Conservation (phyloP, 148 eudicot species). For the Chenopodium berlandieri region DNA sequence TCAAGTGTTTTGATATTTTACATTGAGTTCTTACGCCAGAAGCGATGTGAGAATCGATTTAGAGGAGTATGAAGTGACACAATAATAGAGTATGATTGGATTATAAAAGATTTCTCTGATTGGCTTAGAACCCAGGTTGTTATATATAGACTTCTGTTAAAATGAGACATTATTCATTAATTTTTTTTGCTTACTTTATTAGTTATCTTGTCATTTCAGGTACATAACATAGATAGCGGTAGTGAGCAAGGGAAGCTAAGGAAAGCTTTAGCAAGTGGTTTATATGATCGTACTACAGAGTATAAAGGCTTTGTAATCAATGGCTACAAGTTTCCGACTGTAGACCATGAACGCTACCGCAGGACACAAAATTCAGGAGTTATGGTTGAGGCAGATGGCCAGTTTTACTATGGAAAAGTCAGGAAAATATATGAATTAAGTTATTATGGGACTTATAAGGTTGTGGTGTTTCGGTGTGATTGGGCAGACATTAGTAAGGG, state of each 20-base stretch:
- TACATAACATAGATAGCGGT: not conserved
- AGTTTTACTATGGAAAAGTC: slow-evolving; percentile 16
- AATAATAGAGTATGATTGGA: too few species aligned
- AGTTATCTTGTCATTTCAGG: not conserved
- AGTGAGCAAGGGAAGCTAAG: not conserved
- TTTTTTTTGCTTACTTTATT: not conserved
- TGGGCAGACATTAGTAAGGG: slow-evolving; percentile 16
- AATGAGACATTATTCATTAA: too few species aligned
- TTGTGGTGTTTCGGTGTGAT: slow-evolving; percentile 13
- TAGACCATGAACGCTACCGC: not conserved
- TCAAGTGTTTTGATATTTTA: too few species aligned
- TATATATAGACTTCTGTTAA: too few species aligned
- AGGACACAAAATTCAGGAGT: slow-evolving; percentile 17
- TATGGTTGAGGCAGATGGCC: slow-evolving; percentile 11
- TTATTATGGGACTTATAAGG: slow-evolving; percentile 14
- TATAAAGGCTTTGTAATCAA: not conserved
- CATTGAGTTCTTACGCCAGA: too few species aligned
- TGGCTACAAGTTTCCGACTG: slow-evolving; percentile 19
- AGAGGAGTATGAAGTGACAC: too few species aligned
- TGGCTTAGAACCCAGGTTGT: too few species aligned
- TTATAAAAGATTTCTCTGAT: too few species aligned
- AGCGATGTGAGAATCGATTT: too few species aligned
- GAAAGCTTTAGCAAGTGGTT: slow-evolving; percentile 1
- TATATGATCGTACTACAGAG: not conserved
- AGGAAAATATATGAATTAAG: slow-evolving; percentile 9